Evolutionary conservation across 2,329 filamentous ascomycete species (phyloP), one percentile per base, ranked within the genome.

Genomic region (Aspergillus carbonarius): DNA sequence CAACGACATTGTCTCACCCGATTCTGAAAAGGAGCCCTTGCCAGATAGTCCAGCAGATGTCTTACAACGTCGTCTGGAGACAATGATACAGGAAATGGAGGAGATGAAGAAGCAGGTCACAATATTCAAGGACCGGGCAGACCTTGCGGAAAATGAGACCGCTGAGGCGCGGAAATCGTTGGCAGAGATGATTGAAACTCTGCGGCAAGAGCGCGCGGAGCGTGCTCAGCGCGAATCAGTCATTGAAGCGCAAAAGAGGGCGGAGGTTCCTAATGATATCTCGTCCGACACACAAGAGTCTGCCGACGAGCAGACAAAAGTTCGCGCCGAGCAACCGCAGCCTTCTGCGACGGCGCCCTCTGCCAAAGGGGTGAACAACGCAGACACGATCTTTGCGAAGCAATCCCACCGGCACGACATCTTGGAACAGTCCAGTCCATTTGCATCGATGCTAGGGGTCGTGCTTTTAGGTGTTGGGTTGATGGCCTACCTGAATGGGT

Each of bases 401-500:
- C 68, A 72, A 58, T 63, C 66, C 53, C 69, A 69, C 57, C 69
- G 68, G 57, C 67, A 69, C 40, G 71, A 75, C 52, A 67, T 76
- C 25, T 70, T 84, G 49, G 74, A 81, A 61, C 82, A 87, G 47
- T 82, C 84, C 57, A 80, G 90, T 59, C 91, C 91, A 15, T 93
- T 93, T 70, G 88, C 89, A 40, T 92, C 89, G 1, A 92, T 93
- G 84, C 76, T 95, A 47, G 89, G 91, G 10, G 91, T 95, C 32
- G 90, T 95, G 25, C 75, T 95, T 57, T 79, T 95, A 60, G 91
- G 91, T 32, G 88, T 95, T 78, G 89, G 91, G 13, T 74, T 95
- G 63, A 95, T 95, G 91, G 90, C 89, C 42, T 93, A 92, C 75
- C 82, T 95, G 66, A 95, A 95, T 70, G 88, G 89, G 53, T 93